phyloP scores from a whole-genome alignment of 495 filamentous ascomycete species.

The Xylaria acuta region DNA sequence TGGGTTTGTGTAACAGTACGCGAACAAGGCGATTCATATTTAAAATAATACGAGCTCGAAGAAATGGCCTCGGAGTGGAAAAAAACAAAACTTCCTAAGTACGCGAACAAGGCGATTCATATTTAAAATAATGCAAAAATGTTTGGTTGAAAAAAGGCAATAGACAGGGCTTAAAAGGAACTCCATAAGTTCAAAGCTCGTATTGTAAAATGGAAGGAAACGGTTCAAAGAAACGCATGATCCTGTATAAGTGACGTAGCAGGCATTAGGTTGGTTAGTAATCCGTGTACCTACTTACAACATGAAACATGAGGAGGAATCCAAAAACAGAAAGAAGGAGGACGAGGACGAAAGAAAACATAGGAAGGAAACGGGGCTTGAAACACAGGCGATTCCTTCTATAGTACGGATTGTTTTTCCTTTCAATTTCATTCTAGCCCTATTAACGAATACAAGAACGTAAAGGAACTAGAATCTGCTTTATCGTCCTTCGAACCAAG shows the following conservation, averaged over 20 bases:
- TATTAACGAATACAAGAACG: slow-evolving; percentile 54
- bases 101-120: slow-evolving; percentile 59
- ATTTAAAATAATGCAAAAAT: slow-evolving; percentile 63
- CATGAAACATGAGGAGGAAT: neutral
- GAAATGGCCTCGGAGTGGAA: slow-evolving; percentile 65
- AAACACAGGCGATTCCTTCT: neutral
- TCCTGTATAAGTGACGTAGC: slow-evolving; percentile 24
- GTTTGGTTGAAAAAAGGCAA: slow-evolving; percentile 32
- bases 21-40: no score
- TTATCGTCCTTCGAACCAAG: slow-evolving; percentile 65
- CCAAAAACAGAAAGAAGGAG: neutral
- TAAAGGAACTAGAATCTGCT: slow-evolving; percentile 54
- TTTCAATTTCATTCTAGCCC: neutral
- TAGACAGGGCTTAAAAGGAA: slow-evolving; percentile 27
- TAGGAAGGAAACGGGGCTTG: neutral
- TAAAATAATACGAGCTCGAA: no score
- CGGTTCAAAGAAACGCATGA: slow-evolving; percentile 51
- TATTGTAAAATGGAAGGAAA: slow-evolving; percentile 54
- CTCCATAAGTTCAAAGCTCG: slow-evolving; percentile 50
- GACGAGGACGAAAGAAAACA: neutral
- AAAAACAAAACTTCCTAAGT: slow-evolving; percentile 57
- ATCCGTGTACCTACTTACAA: slow-evolving; percentile 3
- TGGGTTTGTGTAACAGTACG: no score
- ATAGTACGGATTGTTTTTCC: neutral
- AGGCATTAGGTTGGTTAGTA: neutral